Evolutionary conservation across 257 asterid genomes (phyloP), one percentile per base, ranked within the genome.

Genomic region (Leptodermis oblonga): DNA sequence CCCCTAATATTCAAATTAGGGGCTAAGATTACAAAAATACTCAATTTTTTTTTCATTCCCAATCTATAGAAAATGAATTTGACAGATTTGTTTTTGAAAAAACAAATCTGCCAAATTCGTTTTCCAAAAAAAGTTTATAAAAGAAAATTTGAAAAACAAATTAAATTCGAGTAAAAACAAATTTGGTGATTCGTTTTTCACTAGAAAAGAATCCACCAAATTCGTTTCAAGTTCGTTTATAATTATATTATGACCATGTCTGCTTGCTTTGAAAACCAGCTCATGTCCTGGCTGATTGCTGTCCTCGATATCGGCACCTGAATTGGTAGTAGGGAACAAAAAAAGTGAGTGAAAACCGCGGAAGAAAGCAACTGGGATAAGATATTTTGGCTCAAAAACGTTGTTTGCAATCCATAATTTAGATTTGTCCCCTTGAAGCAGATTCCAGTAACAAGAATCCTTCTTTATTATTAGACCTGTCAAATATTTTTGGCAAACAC

Each of bases 371-470:
- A 34, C 23, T 25, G 0, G 51, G 4, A 5, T 22, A 37, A 12
- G 41, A 8, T 2, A 41, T 68, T 37, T 48, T 25, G 23, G 31
- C 56, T 68, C 46, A 30, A 76, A 64, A 77, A 86, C 98, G 93
- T 92, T 85, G 84, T 92, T 82, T 49, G 92, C 84, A 80, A 88
- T 84, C 98, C 98, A 92, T 71, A 92, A 86, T 79, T 86, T 90
- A 8, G 87, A 74, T 79, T 75, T 84, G 74, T 90, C 95, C 18
- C 95, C 98, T 80, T 88, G 92, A 64, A 92, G 75, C 82, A 92
- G 75, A 79, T 88, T 88, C 98, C 98, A 92, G 85, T 92, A 86
- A 88, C 53, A 92, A 61, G 79, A 90, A 92, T 65, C 97, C 98
- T 26, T 90, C 96, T 7, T 96, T 95, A 10, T 90, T 86, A 49